Evolutionary conservation across 106 monocot species (phyloP), one percentile per base, ranked within the genome.

Genomic region (Phalaenopsis equestris): DNA sequence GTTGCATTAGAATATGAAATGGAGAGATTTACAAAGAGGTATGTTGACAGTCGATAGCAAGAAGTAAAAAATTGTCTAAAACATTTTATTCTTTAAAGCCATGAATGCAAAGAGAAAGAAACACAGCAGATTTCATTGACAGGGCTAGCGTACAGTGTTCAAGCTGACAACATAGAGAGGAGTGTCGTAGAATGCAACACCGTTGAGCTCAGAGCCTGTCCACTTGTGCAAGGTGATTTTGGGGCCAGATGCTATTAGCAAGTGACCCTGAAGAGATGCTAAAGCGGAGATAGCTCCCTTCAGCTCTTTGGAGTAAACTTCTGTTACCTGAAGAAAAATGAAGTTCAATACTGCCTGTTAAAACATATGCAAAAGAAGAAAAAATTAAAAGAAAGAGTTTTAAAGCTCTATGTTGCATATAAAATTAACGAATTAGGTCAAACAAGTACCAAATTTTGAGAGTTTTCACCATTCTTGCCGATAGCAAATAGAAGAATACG

Each of bases 101-200:
- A 23, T 8, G 23, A 24, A 24, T 64, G 8, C n/a, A 72, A 72
- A 72, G 39, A 72, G 52, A 52, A 52, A 52, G 30, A 15, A 39
- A 72, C 41, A 12, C 72, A 72, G 39, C 36, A 72, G 30, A 72
- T 72, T 72, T 72, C 38, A n/a, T 74, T 74, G 74, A 18, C 18
- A 42, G 73, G 56, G 3, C 45, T 21, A 75, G 90, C 93, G 42
- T 77, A 96, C 96, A 78, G 87, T 99, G 82, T 99, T 99, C 88
- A 99, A 82, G 91, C 98, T 99, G 75, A 99, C 92, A 74, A 92
- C 98, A 91, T 99, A 89, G 55, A 99, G 84, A 86, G 98, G 98
- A 77, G 94, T 92, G 86, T 99, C 98, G 83, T 91, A 99, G 82
- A 99, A 99, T 76, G 98, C 98, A 79, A 99, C 92, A n/a, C 94